Conservation (phyloP, 2,329 filamentous ascomycete species). For the Colletotrichum sublineola region DNA sequence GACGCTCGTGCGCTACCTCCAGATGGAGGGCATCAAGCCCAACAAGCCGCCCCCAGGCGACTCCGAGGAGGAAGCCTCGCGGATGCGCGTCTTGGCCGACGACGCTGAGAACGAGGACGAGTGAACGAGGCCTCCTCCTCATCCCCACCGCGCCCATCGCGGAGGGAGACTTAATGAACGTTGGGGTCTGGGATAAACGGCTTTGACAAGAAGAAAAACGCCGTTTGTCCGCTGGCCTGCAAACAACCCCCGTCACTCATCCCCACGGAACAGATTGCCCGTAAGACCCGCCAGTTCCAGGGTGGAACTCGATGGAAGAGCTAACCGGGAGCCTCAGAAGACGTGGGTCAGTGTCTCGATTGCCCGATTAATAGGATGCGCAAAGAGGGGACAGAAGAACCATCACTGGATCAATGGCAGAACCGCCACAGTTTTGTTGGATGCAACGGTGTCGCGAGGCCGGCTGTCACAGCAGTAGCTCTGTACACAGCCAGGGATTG, state of each 20-base stretch:
- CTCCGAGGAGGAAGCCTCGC: conserved; percentile 39
- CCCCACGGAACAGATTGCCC: conserved; percentile 21
- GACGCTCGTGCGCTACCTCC: conserved; percentile 39
- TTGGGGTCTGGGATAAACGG: background rate
- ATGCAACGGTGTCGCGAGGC: background rate
- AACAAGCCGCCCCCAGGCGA: conserved; percentile 40
- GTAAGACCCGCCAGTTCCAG: background rate
- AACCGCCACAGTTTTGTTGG: background rate
- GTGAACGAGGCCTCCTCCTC: background rate
- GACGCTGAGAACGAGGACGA: conserved; percentile 32
- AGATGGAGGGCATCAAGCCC: conserved; percentile 41
- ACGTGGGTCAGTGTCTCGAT: background rate
- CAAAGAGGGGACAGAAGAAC: background rate
- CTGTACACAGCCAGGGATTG: background rate
- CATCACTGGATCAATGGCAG: background rate
- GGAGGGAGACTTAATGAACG: background rate
- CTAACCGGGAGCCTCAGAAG: background rate
- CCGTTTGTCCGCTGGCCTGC: background rate
- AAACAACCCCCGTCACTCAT: background rate
- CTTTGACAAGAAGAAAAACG: background rate
- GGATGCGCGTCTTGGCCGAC: conserved; percentile 30
- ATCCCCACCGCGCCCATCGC: background rate
- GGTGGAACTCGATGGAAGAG: background rate
- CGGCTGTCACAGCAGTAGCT: background rate
- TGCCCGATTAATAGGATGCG: background rate